Evolutionary conservation across 768 basidiomycete genomes (phyloP).

Genomic region (Psilocybe azurescens): DNA sequence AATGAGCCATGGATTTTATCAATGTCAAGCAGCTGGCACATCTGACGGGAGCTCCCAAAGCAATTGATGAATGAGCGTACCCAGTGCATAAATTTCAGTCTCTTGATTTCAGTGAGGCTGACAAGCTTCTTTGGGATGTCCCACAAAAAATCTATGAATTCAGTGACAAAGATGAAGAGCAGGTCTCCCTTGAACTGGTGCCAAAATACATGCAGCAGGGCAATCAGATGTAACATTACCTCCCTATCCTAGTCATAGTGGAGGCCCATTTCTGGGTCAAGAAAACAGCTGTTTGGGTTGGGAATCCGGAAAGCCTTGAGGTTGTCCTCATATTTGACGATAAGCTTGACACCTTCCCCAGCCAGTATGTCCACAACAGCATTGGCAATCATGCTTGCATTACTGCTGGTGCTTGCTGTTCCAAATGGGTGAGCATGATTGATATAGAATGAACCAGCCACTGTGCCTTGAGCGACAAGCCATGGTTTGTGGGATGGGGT

Average conservation of each 20-base stretch:
- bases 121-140: background rate
- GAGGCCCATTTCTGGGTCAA: background rate
- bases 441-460: slow-evolving; percentile 28
- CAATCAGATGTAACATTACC: background rate
- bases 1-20: slow-evolving; percentile 36
- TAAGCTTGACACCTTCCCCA: slow-evolving; percentile 7
- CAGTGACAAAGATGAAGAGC: background rate
- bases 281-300: background rate
- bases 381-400: slow-evolving; percentile 33
- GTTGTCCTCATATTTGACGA: slow-evolving; percentile 8
- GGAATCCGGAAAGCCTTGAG: slow-evolving; percentile 12
- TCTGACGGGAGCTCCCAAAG: background rate
- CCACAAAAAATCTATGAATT: slow-evolving; percentile 1
- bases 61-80: background rate
- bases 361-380: slow-evolving; percentile 27
- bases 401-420: slow-evolving; percentile 31
- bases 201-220: background rate
- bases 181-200: background rate
- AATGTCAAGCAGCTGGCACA: background rate
- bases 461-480: slow-evolving; percentile 27
- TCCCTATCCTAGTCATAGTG: background rate
- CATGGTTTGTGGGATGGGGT: slow-evolving; percentile 31
- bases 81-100: background rate
- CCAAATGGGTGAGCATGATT: slow-evolving; percentile 37
- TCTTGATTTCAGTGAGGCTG: background rate